A percentile compares a stretch with the other conserved stretches of the same genome.
These are phyloP conservation scores for Lepidium campestre DNA, from an alignment of 441 rosid genomes.

Conservation along the genomic window DNA sequence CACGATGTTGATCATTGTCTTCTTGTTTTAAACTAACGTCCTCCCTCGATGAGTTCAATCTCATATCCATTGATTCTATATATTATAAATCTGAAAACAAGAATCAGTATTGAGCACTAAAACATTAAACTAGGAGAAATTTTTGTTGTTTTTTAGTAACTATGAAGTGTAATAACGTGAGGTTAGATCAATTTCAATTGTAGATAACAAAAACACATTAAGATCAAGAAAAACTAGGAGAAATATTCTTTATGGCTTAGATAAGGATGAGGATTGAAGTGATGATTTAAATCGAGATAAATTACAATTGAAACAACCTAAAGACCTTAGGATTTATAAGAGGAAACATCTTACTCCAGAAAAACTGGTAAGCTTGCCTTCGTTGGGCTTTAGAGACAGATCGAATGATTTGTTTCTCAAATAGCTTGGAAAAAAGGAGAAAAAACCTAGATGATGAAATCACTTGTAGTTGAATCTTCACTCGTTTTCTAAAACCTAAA, in stretches of 20 bases:
- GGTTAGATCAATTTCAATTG: neutral
- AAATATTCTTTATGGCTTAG: neutral
- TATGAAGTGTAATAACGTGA: neutral
- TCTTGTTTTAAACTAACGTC: constrained; percentile 10
- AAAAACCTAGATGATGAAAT: neutral
- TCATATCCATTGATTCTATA: neutral
- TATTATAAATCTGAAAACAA: neutral
- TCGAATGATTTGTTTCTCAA: neutral
- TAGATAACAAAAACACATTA: neutral
- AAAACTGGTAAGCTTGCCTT: neutral
- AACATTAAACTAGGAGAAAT: no score
- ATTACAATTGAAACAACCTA: neutral
- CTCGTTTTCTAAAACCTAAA: neutral
- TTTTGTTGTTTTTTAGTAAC: neutral
- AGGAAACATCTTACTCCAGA: neutral
- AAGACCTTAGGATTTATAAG: neutral
- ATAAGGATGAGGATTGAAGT: neutral
- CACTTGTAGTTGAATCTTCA: neutral
- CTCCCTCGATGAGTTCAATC: neutral
- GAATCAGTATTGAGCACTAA: neutral
- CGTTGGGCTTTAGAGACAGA: neutral
- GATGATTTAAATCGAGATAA: neutral
- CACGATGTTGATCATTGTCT: neutral
- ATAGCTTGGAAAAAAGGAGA: neutral
- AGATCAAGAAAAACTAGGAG: neutral